Conservation (phyloP, 257 asterid genomes). For the Knoxia roxburghii region DNA sequence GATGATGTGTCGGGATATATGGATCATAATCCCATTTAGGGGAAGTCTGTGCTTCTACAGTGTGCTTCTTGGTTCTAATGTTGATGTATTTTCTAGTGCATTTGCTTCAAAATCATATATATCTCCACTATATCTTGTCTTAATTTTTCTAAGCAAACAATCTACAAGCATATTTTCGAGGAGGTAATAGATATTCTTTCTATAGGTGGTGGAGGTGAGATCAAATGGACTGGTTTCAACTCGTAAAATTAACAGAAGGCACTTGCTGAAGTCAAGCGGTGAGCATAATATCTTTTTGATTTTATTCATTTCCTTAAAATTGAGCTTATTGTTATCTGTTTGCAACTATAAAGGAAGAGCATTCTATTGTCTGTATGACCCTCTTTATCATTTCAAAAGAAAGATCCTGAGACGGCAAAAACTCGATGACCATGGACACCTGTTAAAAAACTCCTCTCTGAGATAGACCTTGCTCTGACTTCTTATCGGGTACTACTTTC, state of each 20-base stretch:
- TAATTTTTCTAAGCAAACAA: background rate
- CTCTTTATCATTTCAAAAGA: background rate
- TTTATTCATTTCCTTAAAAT: conserved; percentile 6
- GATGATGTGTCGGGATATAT: too few species aligned
- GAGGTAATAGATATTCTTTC: conserved; percentile 13
- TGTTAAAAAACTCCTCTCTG: background rate
- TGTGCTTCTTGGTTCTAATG: too few species aligned
- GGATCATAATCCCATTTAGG: background rate
- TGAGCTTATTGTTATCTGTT: background rate
- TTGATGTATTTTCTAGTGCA: background rate
- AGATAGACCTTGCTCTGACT: background rate
- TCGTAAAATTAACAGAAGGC: conserved; percentile 74
- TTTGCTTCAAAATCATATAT: background rate
- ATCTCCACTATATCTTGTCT: background rate
- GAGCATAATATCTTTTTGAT: conserved; percentile 22
- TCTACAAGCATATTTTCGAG: background rate
- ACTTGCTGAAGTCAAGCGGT: conserved; percentile 90
- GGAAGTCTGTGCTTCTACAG: too few species aligned
- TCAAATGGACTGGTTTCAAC: conserved; percentile 75
- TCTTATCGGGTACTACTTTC: conserved; percentile 12
- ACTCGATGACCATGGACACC: too few species aligned
- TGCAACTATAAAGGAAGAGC: background rate
- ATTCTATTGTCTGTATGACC: background rate
- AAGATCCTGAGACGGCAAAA: too few species aligned
- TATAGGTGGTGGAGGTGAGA: conserved; percentile 91